These are phyloP conservation scores for Candida methanosorbosa DNA, from an alignment of 805 yeast species.

Conservation along the genomic window DNA sequence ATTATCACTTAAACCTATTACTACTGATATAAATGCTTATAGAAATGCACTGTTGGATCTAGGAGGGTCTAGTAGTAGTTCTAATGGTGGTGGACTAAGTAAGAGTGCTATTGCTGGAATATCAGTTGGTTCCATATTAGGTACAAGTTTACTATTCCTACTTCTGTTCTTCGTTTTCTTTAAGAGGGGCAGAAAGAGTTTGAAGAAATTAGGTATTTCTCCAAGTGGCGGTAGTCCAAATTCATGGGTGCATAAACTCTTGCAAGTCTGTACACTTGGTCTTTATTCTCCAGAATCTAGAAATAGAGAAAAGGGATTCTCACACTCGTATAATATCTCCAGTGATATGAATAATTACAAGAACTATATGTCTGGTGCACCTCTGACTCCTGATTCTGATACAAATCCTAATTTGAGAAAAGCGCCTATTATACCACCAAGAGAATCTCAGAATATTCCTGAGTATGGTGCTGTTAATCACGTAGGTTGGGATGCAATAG, in stretches of 20 bases:
- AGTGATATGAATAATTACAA: too few species aligned
- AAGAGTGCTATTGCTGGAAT: slow-evolving; percentile 22
- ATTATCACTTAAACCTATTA: slow-evolving; percentile 11
- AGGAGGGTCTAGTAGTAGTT: not conserved
- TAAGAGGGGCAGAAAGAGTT: slow-evolving; percentile 5
- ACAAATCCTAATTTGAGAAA: too few species aligned
- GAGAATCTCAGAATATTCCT: not conserved
- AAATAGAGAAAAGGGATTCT: too few species aligned
- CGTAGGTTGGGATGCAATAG: too few species aligned
- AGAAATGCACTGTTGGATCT: slow-evolving; percentile 3
- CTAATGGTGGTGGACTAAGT: slow-evolving; percentile 2
- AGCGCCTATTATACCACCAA: not conserved
- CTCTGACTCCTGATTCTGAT: not conserved
- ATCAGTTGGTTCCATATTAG: slow-evolving; percentile 10
- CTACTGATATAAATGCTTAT: slow-evolving; percentile 18
- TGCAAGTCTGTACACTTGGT: too few species aligned
- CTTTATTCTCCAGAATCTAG: too few species aligned
- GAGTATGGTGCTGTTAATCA: too few species aligned
- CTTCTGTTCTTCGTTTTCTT: slow-evolving; percentile 9
- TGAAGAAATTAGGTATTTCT: slow-evolving; percentile 1
- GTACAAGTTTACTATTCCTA: slow-evolving; percentile 5
- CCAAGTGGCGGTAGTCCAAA: not conserved
- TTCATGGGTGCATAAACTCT: too few species aligned
- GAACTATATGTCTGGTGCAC: too few species aligned
- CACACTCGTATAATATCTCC: too few species aligned